Conservation (phyloP, 2,329 filamentous ascomycete species). For the Beauveria pseudobassiana region DNA sequence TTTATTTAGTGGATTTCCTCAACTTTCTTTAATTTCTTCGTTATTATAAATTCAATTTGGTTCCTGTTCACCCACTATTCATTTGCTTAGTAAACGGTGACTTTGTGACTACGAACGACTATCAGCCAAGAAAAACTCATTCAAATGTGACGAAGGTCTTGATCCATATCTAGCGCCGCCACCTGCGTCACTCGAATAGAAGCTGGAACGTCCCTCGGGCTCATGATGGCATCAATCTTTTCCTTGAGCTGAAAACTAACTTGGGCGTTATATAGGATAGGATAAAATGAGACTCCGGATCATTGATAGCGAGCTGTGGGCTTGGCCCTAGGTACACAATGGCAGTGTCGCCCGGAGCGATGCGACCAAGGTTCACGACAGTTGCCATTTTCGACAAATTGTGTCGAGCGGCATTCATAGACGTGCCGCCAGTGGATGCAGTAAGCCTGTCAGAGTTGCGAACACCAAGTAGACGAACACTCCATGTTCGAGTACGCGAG, state of each 20-base stretch:
- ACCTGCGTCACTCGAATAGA: slow-evolving; percentile 13
- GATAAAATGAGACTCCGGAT: slow-evolving; percentile 13
- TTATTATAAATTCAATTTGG: not conserved
- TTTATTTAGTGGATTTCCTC: not conserved
- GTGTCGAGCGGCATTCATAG: not conserved
- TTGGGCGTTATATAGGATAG: slow-evolving; percentile 15
- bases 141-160: slow-evolving; percentile 15
- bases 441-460: not conserved
- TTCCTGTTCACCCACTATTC: not conserved
- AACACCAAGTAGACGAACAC: slow-evolving; percentile 6
- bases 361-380: slow-evolving; percentile 11
- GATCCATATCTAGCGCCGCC: slow-evolving; percentile 17
- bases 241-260: slow-evolving; percentile 15
- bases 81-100: not conserved
- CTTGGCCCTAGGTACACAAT: slow-evolving; percentile 12
- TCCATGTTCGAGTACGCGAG: slow-evolving; percentile 10
- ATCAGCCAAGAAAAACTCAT: slow-evolving; percentile 16
- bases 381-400: slow-evolving; percentile 5
- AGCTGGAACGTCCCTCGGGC: not conserved
- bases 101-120: slow-evolving; percentile 3
- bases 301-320: slow-evolving; percentile 13
- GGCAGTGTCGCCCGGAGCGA: slow-evolving; percentile 8
- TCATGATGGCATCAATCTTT: slow-evolving; percentile 13
- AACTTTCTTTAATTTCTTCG: not conserved
- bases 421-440: not conserved